Evolutionary conservation across 805 yeast species (phyloP).

Genomic region (Ogataea populi-albae): DNA sequence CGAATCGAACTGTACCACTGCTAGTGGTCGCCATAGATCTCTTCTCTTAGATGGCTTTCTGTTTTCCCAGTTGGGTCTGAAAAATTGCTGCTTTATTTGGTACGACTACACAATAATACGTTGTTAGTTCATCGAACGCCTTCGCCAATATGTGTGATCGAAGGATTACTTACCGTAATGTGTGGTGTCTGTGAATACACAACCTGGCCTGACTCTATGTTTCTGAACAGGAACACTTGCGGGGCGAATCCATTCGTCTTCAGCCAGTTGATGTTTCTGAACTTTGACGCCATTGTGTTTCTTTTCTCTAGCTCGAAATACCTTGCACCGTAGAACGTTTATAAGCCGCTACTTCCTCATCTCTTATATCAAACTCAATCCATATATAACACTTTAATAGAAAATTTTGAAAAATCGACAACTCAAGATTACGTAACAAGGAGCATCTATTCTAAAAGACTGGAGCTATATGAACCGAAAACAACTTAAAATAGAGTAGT

Average conservation of each 20-base stretch:
- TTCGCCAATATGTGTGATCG: too few relatives aligned
- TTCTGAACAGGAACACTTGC: slow-evolving; percentile 77
- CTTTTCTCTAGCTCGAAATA: background rate
- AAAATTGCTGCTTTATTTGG: slow-evolving; percentile 69
- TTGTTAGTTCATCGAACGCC: too few relatives aligned
- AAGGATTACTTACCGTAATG: slow-evolving; percentile 40
- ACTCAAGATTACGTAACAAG: too few relatives aligned
- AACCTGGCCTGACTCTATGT: slow-evolving; percentile 86
- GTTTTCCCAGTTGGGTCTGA: slow-evolving; percentile 87
- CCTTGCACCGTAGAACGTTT: background rate
- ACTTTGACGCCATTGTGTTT: slow-evolving; percentile 35
- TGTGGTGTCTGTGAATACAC: slow-evolving; percentile 81
- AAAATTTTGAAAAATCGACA: too few relatives aligned
- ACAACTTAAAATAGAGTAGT: too few relatives aligned
- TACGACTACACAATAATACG: slow-evolving; percentile 23
- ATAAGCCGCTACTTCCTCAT: too few relatives aligned
- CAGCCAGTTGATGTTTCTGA: slow-evolving; percentile 60
- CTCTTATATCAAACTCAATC: too few relatives aligned
- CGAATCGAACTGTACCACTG: slow-evolving; percentile 65
- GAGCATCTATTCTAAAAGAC: too few relatives aligned
- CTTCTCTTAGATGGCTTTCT: slow-evolving; percentile 73
- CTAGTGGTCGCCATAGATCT: slow-evolving; percentile 89
- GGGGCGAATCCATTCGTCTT: slow-evolving; percentile 67
- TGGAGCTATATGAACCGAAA: too few relatives aligned
- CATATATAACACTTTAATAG: too few relatives aligned